Conservation (phyloP, 176 grass and related monocot species). For the Tillandsia fasciculata region DNA sequence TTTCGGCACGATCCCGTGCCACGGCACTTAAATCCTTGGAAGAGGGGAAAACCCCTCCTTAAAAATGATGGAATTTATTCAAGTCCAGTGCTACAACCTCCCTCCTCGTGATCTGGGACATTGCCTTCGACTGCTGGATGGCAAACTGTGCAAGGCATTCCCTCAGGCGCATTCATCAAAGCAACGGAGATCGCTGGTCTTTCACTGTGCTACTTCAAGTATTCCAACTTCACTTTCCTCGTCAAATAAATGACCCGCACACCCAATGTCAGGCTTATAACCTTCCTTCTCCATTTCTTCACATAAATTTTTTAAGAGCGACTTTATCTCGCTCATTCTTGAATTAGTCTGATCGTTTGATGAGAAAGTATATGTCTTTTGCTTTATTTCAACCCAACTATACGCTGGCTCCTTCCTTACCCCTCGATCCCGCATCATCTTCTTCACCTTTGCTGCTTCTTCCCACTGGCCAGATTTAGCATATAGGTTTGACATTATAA, state of each 20-base stretch:
- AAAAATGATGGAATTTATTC: slow-evolving; percentile 73
- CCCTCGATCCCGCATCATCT: slow-evolving; percentile 67
- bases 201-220: slow-evolving; percentile 73
- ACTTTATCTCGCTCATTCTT: slow-evolving; percentile 58
- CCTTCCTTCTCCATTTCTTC: slow-evolving; percentile 69
- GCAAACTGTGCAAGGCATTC: slow-evolving; percentile 50
- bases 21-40: too few relatives aligned
- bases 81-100: slow-evolving; percentile 68
- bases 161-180: slow-evolving; percentile 45
- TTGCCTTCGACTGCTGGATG: slow-evolving; percentile 59
- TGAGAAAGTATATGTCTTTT: slow-evolving; percentile 61
- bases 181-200: slow-evolving; percentile 77
- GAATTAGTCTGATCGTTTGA: slow-evolving; percentile 71
- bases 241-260: slow-evolving; percentile 66
- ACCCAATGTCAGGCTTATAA: slow-evolving; percentile 44
- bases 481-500: slow-evolving; percentile 81
- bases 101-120: slow-evolving; percentile 59
- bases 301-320: slow-evolving; percentile 54
- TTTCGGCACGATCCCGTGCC: too few relatives aligned
- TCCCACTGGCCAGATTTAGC: slow-evolving; percentile 76
- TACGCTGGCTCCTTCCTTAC: slow-evolving; percentile 61
- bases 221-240: slow-evolving; percentile 62
- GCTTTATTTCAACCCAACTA: slow-evolving; percentile 92
- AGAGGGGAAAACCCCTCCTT: slow-evolving; percentile 46
- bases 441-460: slow-evolving; percentile 63